A percentile compares a stretch with the other conserved stretches of the same genome.
Evolutionary conservation across 768 basidiomycete genomes (phyloP).

Genomic region (Phaeotremella fagi): DNA sequence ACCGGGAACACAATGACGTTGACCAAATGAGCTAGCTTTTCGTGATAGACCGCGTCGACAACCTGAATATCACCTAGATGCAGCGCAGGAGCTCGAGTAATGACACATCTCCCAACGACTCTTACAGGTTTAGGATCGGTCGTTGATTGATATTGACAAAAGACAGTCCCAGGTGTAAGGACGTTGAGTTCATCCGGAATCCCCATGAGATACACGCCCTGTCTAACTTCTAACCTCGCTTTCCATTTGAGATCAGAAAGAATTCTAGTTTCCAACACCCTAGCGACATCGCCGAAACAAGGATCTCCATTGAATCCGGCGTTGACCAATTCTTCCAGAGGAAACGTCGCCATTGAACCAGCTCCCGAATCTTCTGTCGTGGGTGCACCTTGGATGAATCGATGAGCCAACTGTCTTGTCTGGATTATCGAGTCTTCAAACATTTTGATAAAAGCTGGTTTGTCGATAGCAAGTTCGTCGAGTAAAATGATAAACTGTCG

Average conservation of each 20-base stretch:
- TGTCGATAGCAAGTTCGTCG: constrained; percentile 7
- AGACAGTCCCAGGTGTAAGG: constrained; percentile 13
- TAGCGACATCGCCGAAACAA: constrained; percentile 12
- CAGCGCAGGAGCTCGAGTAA: constrained; percentile 23
- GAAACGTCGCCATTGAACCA: constrained; percentile 7
- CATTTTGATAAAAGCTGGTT: constrained; percentile 3
- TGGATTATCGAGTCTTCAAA: constrained; percentile 3
- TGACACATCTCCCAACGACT: constrained; percentile 8
- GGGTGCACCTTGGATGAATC: not conserved
- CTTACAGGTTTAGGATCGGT: not conserved
- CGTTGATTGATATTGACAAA: constrained; percentile 18
- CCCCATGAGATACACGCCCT: constrained; percentile 24
- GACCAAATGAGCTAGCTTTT: constrained; percentile 12
- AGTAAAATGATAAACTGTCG: constrained; percentile 22
- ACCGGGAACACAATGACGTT: constrained; percentile 26
- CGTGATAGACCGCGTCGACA: constrained; percentile 15
- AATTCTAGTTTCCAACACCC: constrained; percentile 11
- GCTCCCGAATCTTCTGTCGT: constrained; percentile 4
- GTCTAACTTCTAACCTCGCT: constrained; percentile 19
- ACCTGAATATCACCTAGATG: constrained; percentile 26
- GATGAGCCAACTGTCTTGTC: constrained; percentile 1
- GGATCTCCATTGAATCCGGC: constrained; percentile 22
- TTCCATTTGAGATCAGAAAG: constrained; percentile 23
- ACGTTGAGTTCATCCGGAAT: constrained; percentile 2
- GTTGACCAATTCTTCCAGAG: constrained; percentile 14